Conservation (phyloP, 225 moss, liverwort and hornwort genomes). For the Rhytidiadelphus loreus region DNA sequence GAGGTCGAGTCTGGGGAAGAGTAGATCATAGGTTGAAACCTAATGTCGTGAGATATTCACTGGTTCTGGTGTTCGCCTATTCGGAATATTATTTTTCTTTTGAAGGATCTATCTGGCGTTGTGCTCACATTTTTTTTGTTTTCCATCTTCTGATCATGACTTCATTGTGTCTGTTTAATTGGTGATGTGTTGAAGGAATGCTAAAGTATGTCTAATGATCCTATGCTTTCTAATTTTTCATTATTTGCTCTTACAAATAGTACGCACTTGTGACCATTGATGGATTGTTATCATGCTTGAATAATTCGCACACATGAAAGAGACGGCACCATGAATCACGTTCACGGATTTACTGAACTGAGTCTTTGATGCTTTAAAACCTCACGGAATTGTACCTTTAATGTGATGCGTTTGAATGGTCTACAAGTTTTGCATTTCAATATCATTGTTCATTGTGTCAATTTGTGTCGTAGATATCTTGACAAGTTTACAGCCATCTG, state of each 20-base stretch:
- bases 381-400: background rate
- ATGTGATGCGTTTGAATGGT: background rate
- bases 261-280: background rate
- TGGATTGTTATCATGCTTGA: background rate
- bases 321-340: background rate
- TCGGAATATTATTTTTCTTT: background rate
- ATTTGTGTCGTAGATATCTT: background rate
- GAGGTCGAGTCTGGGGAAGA: slow-evolving; percentile 47
- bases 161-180: background rate
- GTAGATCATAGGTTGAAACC: slow-evolving; percentile 23
- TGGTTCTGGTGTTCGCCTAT: background rate
- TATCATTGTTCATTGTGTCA: background rate
- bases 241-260: background rate
- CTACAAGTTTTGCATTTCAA: too few species aligned
- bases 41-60: background rate
- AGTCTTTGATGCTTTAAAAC: background rate
- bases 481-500: background rate
- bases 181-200: background rate
- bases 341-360: background rate
- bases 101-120: background rate
- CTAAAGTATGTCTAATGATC: too few species aligned
- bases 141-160: background rate
- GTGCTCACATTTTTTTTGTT: background rate
- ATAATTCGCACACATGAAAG: background rate
- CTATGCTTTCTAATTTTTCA: background rate